Evolutionary conservation across 495 filamentous ascomycete genomes (phyloP).

Genomic region (Aspergillus ostianus): DNA sequence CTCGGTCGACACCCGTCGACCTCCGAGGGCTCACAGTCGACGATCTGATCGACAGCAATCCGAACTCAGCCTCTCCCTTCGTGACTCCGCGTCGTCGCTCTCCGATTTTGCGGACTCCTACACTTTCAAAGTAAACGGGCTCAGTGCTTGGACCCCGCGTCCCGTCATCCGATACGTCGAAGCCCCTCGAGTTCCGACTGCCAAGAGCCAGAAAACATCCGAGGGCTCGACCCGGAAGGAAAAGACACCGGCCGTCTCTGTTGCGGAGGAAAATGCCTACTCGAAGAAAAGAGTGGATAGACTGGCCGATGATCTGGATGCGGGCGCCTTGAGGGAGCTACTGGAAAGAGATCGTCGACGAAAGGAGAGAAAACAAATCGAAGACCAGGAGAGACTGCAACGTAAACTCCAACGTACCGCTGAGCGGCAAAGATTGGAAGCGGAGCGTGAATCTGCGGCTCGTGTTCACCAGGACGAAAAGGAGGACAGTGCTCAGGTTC

Average conservation of each 20-base stretch:
- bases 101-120: conserved; percentile 68
- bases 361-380: conserved; percentile 66
- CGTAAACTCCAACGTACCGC: conserved; percentile 65
- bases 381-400: conserved; percentile 68
- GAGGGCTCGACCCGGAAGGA: conserved; percentile 40
- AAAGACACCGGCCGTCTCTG: conserved; percentile 40
- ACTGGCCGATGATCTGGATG: conserved; percentile 77
- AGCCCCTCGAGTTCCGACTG: conserved; percentile 49
- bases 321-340: conserved; percentile 73
- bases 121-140: conserved; percentile 70
- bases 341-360: conserved; percentile 82
- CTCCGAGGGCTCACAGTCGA: conserved; percentile 55
- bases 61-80: conserved; percentile 68
- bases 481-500: not conserved
- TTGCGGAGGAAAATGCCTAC: conserved; percentile 63
- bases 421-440: conserved; percentile 59
- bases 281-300: conserved; percentile 74
- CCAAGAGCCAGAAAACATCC: conserved; percentile 35
- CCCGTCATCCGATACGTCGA: conserved; percentile 74
- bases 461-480: conserved; percentile 2
- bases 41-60: conserved; percentile 63
- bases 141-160: conserved; percentile 74
- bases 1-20: conserved; percentile 63
- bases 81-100: conserved; percentile 70
- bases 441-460: conserved; percentile 7